Evolutionary conservation across 257 asterid species (phyloP).

Genomic region (Perilla frutescens): DNA sequence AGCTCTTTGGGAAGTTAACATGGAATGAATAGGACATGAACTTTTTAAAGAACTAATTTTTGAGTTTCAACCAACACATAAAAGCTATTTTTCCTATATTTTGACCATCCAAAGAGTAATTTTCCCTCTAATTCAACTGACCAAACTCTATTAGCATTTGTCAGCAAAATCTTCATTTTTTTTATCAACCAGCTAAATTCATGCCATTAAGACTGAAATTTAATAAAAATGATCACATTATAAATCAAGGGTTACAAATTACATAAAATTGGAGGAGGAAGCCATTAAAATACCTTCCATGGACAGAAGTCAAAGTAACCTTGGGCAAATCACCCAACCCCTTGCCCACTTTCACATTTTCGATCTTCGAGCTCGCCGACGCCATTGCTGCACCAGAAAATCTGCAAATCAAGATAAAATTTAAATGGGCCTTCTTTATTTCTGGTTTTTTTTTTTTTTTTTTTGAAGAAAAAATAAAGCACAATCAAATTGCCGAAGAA

Average conservation of each 20-base stretch:
- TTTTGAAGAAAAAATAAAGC: background rate
- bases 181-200: background rate
- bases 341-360: constrained; percentile 63
- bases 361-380: constrained; percentile 61
- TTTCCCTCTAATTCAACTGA: background rate
- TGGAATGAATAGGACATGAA: background rate
- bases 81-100: background rate
- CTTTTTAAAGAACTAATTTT: background rate
- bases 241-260: background rate
- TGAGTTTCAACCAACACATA: constrained; percentile 3
- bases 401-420: constrained; percentile 43
- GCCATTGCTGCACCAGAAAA: constrained; percentile 71
- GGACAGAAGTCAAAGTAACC: constrained; percentile 74
- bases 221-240: background rate
- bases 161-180: background rate
- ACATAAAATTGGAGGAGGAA: background rate
- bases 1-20: background rate
- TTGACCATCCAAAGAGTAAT: background rate
- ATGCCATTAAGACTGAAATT: background rate
- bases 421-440: background rate
- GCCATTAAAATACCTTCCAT: constrained; percentile 68
- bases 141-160: background rate
- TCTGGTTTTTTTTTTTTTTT: background rate
- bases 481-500: constrained; percentile 13
- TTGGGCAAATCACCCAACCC: constrained; percentile 87